Evolutionary conservation across 305 asterid species (phyloP), one percentile per base, ranked within the genome.

Genomic region (Solanum hybrid): DNA sequence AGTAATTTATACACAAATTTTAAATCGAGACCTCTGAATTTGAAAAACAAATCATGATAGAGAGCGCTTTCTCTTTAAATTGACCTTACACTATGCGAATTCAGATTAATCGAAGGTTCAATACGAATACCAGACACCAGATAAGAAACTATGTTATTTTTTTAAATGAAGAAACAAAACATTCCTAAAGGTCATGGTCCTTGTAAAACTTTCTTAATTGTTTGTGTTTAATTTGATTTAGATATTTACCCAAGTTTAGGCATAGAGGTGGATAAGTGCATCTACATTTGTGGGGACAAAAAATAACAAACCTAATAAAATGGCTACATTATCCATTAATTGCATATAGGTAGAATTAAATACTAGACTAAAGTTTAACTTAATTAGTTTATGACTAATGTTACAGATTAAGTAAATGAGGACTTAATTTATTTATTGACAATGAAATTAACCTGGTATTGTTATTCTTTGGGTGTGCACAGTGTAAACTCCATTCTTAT

Each of bases 221-320:
- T 20, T 28, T 31, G 75, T 84, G 36, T 1, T 69, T 51, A 28
- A 74, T 74, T 16, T 31, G 75, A 85, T 51, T n/a, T 85, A 20
- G 76, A 85, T 46, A 85, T 57, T 85, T 85, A 31, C 46, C 76
- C 42, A 85, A 85, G 75, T 85, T 85, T 51, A 84, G 39, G 76
- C 88, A 31, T 51, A 31, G 42, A 84, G 31, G 31, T 29, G 1
- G 88, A 18, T 39, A 84, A 51, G 20, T 84, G 37, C 87, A 69
- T 84, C 22, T 46, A 84, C 1, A 83, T 83, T 20, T 84, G 74
- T 84, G 74, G 39, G 87, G 40, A 84, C 87, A 18, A 29, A 46
- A 84, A 31, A 84, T 84, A 51, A 85, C 76, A 57, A 85, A 57
- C 76, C 88, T 85, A 84, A 84, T 46, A 22, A 84, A 46, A 83